Evolutionary conservation across 129 eudicot genomes (phyloP), one percentile per base, ranked within the genome.

Genomic region (Erigeron canadensis): DNA sequence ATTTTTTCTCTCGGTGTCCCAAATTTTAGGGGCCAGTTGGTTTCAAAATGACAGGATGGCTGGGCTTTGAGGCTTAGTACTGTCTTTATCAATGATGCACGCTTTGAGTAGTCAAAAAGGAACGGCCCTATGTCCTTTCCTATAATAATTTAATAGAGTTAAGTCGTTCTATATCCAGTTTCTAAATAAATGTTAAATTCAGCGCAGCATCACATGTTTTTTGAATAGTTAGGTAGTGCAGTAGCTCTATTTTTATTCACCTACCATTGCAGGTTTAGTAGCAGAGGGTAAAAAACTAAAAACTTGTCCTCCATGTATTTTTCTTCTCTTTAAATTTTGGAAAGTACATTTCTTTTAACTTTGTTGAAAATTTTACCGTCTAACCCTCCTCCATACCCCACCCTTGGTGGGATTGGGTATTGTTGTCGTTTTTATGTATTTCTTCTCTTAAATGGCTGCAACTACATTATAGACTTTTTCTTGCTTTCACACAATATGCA

Each of bases 31-130:
- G 56, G 58, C 28, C 66, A 8, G 54, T 18, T 54, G 42, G 63
- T 55, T 69, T 17, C 64, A 38, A 42, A 53, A 65, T 65, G 70
- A 45, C 70, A 60, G 65, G 60, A 71, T 38, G 48, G 51, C 63
- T 74, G 71, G 64, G 54, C 63, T 39, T 63, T 74, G 71, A 51
- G 47, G 11, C 34, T 74, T 74, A 43, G 56, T 74, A 42, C 21
- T 41, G 65, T 75, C 66, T 40, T 19, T 53, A 65, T 75, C 79
- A 75, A 42, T 75, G 62, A 47, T 73, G 77, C 51, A 50, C 47
- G 61, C 18, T 48, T 61, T 73, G 79, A 55, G n/a, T 74, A 22
- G 72, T 74, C 72, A 65, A 40, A 74, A 10, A 16, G 46, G 47
- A 21, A 17, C 45, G 16, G 47, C 55, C 56, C 11, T 54, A 10